Evolutionary conservation across 1,139 yeast species (phyloP), one percentile per base, ranked within the genome.

Genomic region (Suhomyces guaymorum): DNA sequence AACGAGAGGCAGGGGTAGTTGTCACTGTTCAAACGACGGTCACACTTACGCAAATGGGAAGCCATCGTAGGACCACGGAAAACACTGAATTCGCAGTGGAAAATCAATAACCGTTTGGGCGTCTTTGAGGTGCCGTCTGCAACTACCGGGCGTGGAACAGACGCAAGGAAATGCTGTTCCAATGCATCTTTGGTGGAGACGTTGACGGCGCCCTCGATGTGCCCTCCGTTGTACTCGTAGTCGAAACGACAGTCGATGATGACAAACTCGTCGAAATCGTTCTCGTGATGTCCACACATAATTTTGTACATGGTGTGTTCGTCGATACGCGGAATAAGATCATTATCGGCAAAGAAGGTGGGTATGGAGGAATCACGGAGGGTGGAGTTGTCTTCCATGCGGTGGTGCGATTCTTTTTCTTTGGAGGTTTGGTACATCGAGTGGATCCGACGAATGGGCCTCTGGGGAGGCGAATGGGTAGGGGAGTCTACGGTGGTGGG

Each of bases 51-150:
- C 39, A 92, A 70, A 56, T 88, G 90, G 39, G 82, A 70, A 1
- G 97, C 97, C 84, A 92, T 80, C 32, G 85, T 70, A 3, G 98
- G 98, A 8, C 97, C 96, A 41, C 98, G 73, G 56, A 84, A 88
- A 2, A 95, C 79, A 32, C 95, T 83, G 56, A 88, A 90, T 59
- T 92, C 98, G 62, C 98, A 92, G 60, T 92, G 97, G 64, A 92
- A 90, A 10, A 94, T 72, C 13, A 90, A 60, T 38, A 92, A 61
- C 14, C 72, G 63, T 35, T 59, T 55, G 32, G 29, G 19, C 30
- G 18, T 42, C 35, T 20, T 49, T 39, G 22, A 47, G 35, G 19
- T n/a, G n/a, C n/a, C n/a, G n/a, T n/a, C n/a, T n/a, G n/a, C n/a
- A n/a, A n/a, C n/a, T n/a, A n/a, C n/a, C n/a, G n/a, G n/a, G n/a